These are phyloP conservation scores for Neofusicoccum kwambonambiense DNA, from an alignment of 2,329 filamentous ascomycete species.

Conservation along the genomic window DNA sequence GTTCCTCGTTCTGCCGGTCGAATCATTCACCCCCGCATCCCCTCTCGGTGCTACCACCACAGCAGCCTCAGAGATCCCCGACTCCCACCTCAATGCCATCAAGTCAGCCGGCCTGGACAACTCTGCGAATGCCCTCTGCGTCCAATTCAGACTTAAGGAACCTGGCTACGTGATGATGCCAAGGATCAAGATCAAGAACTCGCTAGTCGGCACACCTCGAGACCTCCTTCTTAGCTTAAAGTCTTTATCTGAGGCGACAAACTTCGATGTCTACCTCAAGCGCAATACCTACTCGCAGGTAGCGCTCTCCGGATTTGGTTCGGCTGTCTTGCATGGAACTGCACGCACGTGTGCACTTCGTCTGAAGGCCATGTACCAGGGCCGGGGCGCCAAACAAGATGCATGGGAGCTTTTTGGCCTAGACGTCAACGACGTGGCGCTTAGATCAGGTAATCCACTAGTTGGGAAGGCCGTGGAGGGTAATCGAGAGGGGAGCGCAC, in stretches of 20 bases:
- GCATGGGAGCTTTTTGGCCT: constrained; percentile 3
- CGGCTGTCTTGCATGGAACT: neutral
- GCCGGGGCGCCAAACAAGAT: constrained; percentile 3
- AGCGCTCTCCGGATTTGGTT: neutral
- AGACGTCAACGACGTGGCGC: neutral
- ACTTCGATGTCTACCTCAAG: constrained; percentile 5
- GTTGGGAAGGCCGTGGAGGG: neutral
- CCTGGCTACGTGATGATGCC: constrained; percentile 6
- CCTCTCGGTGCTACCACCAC: neutral
- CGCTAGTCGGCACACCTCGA: neutral
- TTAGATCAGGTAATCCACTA: neutral
- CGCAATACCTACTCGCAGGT: constrained; percentile 3
- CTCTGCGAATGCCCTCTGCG: neutral
- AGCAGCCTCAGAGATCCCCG: neutral
- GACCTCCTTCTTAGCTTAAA: neutral
- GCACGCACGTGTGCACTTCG: neutral
- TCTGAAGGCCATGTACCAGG: neutral
- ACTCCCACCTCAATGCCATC: neutral
- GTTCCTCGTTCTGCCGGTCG: neutral
- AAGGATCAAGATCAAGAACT: neutral
- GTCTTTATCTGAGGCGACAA: neutral
- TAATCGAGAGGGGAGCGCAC: neutral
- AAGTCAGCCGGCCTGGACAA: neutral
- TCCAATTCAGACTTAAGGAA: neutral
- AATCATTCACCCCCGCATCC: neutral